Percentiles rank a stretch among this genome's conserved stretches.
Conservation (phyloP, 164 flowering plant species). For the Piper longum region DNA sequence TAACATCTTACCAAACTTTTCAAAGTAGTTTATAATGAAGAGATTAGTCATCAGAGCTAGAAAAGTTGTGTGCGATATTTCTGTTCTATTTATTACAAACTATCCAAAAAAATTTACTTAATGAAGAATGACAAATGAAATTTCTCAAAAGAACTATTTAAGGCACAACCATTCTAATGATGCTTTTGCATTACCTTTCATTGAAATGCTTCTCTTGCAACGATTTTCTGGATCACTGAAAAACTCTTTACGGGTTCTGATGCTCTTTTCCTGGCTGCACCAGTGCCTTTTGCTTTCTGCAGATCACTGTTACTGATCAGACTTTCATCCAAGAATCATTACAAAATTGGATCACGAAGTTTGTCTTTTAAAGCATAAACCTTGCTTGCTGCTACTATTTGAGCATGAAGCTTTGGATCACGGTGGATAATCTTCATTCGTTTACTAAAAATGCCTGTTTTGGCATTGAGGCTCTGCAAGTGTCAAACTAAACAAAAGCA, state of each 20-base stretch:
- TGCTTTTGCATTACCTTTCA: slow-evolving; percentile 43
- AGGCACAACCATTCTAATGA: not conserved
- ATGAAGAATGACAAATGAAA: not conserved
- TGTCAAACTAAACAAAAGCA: slow-evolving; percentile 44
- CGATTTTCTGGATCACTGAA: slow-evolving; percentile 84
- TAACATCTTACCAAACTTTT: not conserved
- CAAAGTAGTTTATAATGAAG: not conserved
- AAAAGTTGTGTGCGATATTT: not conserved
- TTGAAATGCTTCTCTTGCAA: slow-evolving; percentile 64
- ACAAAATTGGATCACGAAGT: not conserved
- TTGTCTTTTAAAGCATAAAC: slow-evolving; percentile 19
- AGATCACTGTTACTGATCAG: not conserved
- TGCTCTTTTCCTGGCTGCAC: slow-evolving; percentile 68
- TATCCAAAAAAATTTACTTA: too few species aligned
- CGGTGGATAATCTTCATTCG: slow-evolving; percentile 87
- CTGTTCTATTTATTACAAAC: not conserved
- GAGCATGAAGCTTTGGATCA: slow-evolving; percentile 81
- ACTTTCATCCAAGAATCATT: not conserved
- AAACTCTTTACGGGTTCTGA: slow-evolving; percentile 72
- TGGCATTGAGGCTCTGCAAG: slow-evolving; percentile 95
- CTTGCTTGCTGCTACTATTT: slow-evolving; percentile 93
- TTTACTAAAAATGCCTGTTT: slow-evolving; percentile 85
- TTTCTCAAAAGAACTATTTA: not conserved
- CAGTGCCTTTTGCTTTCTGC: slow-evolving; percentile 84
- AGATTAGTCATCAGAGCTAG: not conserved